Evolutionary conservation across 257 asterid genomes (phyloP).

Genomic region (Capsicum pubescens): DNA sequence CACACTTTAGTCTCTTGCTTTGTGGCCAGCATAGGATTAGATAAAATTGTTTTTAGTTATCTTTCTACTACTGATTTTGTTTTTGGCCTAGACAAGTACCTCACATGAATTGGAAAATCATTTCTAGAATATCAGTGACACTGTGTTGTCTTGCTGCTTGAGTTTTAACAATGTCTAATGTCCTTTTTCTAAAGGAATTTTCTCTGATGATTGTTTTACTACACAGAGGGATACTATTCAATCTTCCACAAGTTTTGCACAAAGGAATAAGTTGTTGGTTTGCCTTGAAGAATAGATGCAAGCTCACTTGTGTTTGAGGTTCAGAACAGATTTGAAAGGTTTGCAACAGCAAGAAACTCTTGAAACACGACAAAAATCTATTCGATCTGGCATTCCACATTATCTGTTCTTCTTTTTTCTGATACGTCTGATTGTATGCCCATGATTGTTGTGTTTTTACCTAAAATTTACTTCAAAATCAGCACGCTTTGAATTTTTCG

Average conservation of each 20-base stretch:
- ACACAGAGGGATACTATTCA: too few relatives aligned
- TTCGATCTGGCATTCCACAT: conserved; percentile 69
- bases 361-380: conserved; percentile 81
- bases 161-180: background rate
- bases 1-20: too few relatives aligned
- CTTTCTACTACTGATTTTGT: background rate
- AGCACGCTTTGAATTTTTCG: too few relatives aligned
- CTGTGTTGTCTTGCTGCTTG: conserved; percentile 4
- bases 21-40: background rate
- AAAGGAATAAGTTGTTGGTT: background rate
- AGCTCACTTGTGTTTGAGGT: conserved; percentile 76
- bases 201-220: too few relatives aligned
- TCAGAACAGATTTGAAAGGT: conserved; percentile 84
- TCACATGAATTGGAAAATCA: background rate
- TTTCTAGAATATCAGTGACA: background rate
- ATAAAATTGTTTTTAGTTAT: background rate
- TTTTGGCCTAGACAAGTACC: background rate
- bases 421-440: conserved; percentile 24
- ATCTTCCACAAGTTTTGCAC: too few relatives aligned
- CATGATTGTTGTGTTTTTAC: too few relatives aligned
- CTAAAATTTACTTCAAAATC: too few relatives aligned
- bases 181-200: background rate
- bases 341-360: conserved; percentile 82
- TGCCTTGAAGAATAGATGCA: conserved; percentile 82
- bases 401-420: conserved; percentile 69